phyloP scores from a whole-genome alignment of 179 eudicot genomes.

The Drosera spatulata region DNA sequence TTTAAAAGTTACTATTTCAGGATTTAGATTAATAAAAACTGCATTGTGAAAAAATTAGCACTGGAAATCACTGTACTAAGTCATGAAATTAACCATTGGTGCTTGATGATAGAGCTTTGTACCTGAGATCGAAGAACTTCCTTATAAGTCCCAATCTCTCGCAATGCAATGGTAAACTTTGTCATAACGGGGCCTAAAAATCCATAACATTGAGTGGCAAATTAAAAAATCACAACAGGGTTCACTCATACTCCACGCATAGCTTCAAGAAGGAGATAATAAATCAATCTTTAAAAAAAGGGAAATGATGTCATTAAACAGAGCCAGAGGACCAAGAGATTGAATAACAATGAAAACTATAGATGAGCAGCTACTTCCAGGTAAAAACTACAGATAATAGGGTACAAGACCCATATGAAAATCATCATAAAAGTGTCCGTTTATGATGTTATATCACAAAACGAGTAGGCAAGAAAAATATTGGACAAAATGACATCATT shows the following conservation, averaged over 20 bases:
- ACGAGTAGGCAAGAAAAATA: no score
- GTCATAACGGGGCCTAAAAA: slow-evolving; percentile 94
- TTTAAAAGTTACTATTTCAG: no score
- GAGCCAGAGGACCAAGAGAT: neutral
- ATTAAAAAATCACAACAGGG: slow-evolving; percentile 2
- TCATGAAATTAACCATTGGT: no score
- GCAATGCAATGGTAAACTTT: slow-evolving; percentile 89
- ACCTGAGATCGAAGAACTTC: slow-evolving; percentile 99
- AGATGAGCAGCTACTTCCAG: no score
- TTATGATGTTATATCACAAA: no score
- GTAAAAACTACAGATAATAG: no score
- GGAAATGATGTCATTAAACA: neutral
- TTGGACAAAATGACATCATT: no score
- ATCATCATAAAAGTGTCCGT: no score
- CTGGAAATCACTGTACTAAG: no score
- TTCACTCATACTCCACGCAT: slow-evolving; percentile 1
- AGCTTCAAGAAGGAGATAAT: neutral
- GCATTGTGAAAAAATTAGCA: no score
- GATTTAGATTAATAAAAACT: no score
- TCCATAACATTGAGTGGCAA: slow-evolving; percentile 3
- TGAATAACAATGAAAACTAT: neutral
- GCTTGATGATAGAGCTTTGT: neutral
- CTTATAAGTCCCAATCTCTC: slow-evolving; percentile 98
- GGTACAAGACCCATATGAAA: no score
- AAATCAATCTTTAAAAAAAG: neutral